Evolutionary conservation across 805 yeast genomes (phyloP).

Genomic region (Zygosaccharomyces kombuchaensis): DNA sequence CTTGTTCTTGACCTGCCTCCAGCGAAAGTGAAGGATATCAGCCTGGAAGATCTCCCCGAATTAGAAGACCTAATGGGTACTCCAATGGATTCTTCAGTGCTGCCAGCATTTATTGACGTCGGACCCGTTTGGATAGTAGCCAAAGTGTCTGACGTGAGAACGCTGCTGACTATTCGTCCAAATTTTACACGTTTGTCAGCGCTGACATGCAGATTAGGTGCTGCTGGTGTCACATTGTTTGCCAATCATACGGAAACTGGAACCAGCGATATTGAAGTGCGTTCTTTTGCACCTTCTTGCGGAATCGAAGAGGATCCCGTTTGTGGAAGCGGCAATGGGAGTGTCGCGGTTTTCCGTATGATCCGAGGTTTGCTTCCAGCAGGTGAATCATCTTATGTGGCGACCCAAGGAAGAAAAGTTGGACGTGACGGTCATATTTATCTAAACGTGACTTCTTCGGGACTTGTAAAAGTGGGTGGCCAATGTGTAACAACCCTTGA

Average conservation of each 20-base stretch:
- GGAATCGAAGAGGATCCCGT: slow-evolving; percentile 44
- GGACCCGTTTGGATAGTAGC: slow-evolving; percentile 42
- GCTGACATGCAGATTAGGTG: slow-evolving; percentile 17
- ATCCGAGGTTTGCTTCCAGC: not conserved
- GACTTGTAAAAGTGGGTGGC: not conserved
- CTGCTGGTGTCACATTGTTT: slow-evolving; percentile 35
- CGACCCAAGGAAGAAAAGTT: slow-evolving; percentile 39
- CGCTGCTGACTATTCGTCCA: slow-evolving; percentile 31
- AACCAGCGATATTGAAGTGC: slow-evolving; percentile 31
- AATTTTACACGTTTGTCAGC: slow-evolving; percentile 16
- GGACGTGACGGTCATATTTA: slow-evolving; percentile 38
- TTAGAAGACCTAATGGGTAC: slow-evolving; percentile 7
- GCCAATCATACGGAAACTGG: slow-evolving; percentile 27
- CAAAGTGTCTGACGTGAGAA: slow-evolving; percentile 27
- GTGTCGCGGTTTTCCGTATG: not conserved
- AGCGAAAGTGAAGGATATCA: slow-evolving; percentile 9
- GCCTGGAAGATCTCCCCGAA: not conserved
- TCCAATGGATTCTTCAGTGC: not conserved
- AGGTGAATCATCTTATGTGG: not conserved
- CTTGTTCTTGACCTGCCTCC: not conserved
- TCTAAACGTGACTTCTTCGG: not conserved
- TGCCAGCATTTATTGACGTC: slow-evolving; percentile 32
- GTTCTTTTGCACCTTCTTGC: slow-evolving; percentile 37
- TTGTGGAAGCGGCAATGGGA: slow-evolving; percentile 42
- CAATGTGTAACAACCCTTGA: slow-evolving; percentile 1